Evolutionary conservation across 106 monocot species (phyloP), one percentile per base, ranked within the genome.

Genomic region (Dioscorea alata): DNA sequence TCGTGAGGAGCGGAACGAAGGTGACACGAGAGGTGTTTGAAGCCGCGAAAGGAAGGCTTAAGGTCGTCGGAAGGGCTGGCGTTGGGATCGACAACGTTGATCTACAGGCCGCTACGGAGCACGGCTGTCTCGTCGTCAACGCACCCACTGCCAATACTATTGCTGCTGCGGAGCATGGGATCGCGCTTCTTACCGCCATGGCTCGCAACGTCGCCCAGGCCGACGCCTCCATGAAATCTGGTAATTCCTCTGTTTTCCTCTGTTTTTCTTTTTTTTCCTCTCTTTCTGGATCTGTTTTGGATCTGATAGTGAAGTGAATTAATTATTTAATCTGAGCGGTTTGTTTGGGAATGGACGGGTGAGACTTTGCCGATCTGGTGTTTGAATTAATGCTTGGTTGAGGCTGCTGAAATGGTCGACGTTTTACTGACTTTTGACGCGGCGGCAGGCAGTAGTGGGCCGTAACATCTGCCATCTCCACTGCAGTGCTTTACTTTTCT

Each of bases 41-140:
- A 75, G 91, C 94, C 19, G 83, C 94, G 17, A 77, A 76, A 75
- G 91, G 91, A 48, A 57, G 86, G 85, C 79, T 95, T 52, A 88
- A 82, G 70, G 94, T 95, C 13, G 94, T 95, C 31, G 94, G 94
- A 8, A 69, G 94, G 48, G 94, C 94, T 1, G 94, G 94, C 2
- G 94, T 91, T 15, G 94, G 94, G 51, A 95, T 95, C 65, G 94
- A 95, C 79, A 95, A 95, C 68, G 94, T 95, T 2, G 94, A 95
- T 61, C 91, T 95, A 52, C 94, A 91, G 69, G 90, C 94, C 15
- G 94, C 94, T 17, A 95, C 94, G 18, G 94, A 95, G 85, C 50
- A 54, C 66, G 94, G 94, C 13, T 95, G 94, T 57, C 83, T 95
- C 20, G 94, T 95, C 21, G 94, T 95, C 49, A 95, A 95, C 70